phyloP scores from a whole-genome alignment of 192 early-diverging fungal species.

The Dissophora globulifera region DNA sequence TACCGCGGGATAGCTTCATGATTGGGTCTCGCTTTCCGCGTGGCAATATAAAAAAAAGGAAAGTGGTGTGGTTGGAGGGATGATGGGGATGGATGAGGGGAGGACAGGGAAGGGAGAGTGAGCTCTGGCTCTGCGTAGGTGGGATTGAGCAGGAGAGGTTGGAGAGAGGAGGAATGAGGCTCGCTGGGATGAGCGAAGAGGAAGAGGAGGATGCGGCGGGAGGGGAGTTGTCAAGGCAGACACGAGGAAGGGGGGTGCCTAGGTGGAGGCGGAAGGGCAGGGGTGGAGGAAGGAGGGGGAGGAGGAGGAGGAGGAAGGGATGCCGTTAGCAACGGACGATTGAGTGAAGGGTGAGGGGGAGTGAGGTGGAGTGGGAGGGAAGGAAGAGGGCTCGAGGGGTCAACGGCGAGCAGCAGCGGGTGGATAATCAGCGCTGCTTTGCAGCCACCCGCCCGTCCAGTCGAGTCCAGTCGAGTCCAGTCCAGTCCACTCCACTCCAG shows the following conservation, averaged over 20 bases:
- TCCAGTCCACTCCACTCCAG: too few relatives aligned
- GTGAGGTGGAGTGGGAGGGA: background rate
- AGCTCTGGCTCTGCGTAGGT: too few relatives aligned
- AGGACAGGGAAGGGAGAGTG: background rate
- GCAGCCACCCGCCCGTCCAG: too few relatives aligned
- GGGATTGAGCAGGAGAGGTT: background rate
- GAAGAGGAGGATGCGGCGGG: background rate
- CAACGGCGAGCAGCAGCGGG: too few relatives aligned
- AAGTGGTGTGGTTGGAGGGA: too few relatives aligned
- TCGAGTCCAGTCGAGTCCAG: too few relatives aligned
- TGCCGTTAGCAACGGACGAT: background rate
- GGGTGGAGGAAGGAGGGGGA: constrained; percentile 8
- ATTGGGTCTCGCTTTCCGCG: background rate
- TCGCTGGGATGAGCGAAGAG: too few relatives aligned
- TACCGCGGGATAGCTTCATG: constrained; percentile 33
- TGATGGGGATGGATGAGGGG: background rate
- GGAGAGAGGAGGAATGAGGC: background rate
- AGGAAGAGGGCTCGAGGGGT: constrained; percentile 15
- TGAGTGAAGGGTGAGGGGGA: background rate
- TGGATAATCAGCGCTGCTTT: too few relatives aligned
- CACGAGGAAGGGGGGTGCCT: too few relatives aligned
- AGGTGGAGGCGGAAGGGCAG: constrained; percentile 2
- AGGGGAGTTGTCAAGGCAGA: too few relatives aligned
- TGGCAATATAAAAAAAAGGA: background rate
- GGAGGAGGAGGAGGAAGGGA: background rate